A percentile compares a stretch with the other conserved stretches of the same genome.
phyloP scores from a whole-genome alignment of 257 asterid species.

The Lantana camara region DNA sequence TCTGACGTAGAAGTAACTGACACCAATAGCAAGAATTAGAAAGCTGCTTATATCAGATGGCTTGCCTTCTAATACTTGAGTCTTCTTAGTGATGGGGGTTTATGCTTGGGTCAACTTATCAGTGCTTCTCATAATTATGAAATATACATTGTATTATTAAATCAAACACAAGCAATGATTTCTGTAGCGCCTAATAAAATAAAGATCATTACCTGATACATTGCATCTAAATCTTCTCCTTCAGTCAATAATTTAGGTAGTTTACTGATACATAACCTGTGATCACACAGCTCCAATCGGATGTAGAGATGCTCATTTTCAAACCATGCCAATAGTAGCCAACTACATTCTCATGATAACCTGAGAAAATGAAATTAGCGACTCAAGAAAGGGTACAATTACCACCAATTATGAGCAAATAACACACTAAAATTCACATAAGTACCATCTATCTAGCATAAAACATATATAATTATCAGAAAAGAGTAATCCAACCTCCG shows the following conservation, averaged over 20 bases:
- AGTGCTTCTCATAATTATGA: background rate
- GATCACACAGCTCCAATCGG: slow-evolving; percentile 94
- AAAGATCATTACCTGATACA: slow-evolving; percentile 73
- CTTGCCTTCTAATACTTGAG: background rate
- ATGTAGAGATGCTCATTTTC: slow-evolving; percentile 85
- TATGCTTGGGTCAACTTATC: background rate
- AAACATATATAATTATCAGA: background rate
- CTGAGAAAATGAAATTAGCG: slow-evolving; percentile 44
- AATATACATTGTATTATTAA: background rate
- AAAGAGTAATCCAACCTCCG: too few species aligned
- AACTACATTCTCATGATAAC: slow-evolving; percentile 78
- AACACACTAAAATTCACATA: background rate
- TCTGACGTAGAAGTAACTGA: background rate
- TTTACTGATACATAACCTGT: slow-evolving; percentile 57
- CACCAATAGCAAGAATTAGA: background rate
- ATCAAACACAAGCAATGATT: background rate
- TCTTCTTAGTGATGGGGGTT: background rate
- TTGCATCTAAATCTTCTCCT: slow-evolving; percentile 60
- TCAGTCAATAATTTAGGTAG: slow-evolving; percentile 53
- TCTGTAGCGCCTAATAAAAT: background rate
- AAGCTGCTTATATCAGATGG: background rate
- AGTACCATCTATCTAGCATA: background rate
- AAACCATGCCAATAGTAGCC: slow-evolving; percentile 92
- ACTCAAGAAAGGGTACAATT: background rate
- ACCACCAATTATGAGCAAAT: background rate